These are phyloP conservation scores for Elsinoe perseae DNA, from an alignment of 2,329 filamentous ascomycete genomes.

Conservation along the genomic window DNA sequence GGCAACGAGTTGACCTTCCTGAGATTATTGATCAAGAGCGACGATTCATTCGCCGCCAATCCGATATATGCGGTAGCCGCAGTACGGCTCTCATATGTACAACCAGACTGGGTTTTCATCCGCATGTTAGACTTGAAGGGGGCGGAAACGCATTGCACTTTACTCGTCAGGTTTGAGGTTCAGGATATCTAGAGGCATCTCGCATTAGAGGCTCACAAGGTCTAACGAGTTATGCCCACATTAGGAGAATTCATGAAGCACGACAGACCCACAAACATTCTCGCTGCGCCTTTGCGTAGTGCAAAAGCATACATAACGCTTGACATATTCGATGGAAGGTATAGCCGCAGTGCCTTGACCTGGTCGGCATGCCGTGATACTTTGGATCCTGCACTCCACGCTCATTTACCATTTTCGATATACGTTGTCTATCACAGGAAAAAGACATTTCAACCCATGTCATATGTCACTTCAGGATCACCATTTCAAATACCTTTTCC, in stretches of 20 bases:
- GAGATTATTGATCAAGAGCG: conserved; percentile 58
- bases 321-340: too few relatives aligned
- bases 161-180: conserved; percentile 56
- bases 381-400: too few relatives aligned
- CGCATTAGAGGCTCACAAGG: background rate
- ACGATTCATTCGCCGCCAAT: conserved; percentile 55
- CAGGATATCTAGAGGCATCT: conserved; percentile 29
- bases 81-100: conserved; percentile 51
- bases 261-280: too few relatives aligned
- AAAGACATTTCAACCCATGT: too few relatives aligned
- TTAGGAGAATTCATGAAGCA: too few relatives aligned
- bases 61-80: conserved; percentile 55
- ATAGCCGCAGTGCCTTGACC: background rate
- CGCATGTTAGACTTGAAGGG: conserved; percentile 59
- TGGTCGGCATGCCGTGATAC: background rate
- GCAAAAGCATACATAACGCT: too few relatives aligned
- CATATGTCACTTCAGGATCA: background rate
- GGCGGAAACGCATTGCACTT: conserved; percentile 53
- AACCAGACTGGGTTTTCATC: conserved; percentile 55
- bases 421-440: too few relatives aligned
- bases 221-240: background rate
- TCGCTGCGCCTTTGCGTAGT: too few relatives aligned
- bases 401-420: too few relatives aligned
- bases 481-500: background rate
- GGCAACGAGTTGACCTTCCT: conserved; percentile 60